Evolutionary conservation across 2,329 filamentous ascomycete species (phyloP).

Genomic region (Calonectria leucothoes): DNA sequence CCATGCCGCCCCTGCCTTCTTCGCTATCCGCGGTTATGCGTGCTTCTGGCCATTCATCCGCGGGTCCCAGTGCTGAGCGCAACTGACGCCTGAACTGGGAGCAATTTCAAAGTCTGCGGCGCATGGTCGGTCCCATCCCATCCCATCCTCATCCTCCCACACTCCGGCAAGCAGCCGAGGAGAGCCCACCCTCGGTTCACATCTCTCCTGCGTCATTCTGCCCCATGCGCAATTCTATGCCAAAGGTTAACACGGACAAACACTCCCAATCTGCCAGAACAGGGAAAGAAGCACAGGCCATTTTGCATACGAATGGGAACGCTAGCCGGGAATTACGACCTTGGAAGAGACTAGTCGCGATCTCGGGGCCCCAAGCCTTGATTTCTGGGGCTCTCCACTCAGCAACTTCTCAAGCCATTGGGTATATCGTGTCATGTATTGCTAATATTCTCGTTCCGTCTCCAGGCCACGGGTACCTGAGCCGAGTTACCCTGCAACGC

Average conservation of each 20-base stretch:
- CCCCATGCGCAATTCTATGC: background rate
- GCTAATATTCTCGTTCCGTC: background rate
- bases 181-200: background rate
- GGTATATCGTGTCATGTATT: background rate
- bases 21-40: background rate
- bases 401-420: background rate
- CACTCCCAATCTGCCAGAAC: background rate
- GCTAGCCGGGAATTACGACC: background rate
- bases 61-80: background rate
- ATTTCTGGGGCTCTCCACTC: background rate
- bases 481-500: background rate
- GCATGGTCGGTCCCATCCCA: too few relatives aligned
- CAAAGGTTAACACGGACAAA: background rate
- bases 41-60: background rate
- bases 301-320: background rate
- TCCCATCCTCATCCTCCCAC: too few relatives aligned
- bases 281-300: background rate
- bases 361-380: background rate
- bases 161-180: background rate
- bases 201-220: background rate
- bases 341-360: background rate
- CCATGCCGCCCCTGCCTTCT: background rate
- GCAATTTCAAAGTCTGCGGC: conserved; percentile 6
- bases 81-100: background rate
- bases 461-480: background rate